Evolutionary conservation across 768 basidiomycete species (phyloP).

Genomic region (Agaricus bisporus): DNA sequence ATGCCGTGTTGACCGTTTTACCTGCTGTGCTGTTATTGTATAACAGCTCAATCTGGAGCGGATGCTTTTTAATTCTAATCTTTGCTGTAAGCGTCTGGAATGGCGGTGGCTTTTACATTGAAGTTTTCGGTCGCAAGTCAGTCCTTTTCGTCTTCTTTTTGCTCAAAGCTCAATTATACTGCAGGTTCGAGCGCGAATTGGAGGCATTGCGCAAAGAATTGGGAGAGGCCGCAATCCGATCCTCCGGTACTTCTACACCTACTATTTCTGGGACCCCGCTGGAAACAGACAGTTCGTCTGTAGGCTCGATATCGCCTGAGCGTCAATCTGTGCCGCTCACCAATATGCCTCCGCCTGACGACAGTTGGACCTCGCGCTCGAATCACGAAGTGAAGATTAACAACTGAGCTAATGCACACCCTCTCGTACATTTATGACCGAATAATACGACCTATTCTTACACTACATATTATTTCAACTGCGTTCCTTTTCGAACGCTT

Average conservation of each 20-base stretch:
- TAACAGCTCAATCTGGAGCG: conserved; percentile 72
- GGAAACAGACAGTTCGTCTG: conserved; percentile 16
- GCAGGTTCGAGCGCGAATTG: conserved; percentile 87
- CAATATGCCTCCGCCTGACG: background rate
- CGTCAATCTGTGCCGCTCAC: background rate
- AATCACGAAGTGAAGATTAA: too few relatives aligned
- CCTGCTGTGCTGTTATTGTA: conserved; percentile 83
- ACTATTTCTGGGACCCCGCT: conserved; percentile 22
- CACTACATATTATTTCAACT: background rate
- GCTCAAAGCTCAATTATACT: conserved; percentile 8
- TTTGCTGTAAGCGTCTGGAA: conserved; percentile 93
- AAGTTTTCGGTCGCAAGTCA: conserved; percentile 97
- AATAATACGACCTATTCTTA: background rate
- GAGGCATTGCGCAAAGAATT: conserved; percentile 88
- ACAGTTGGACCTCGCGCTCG: conserved; percentile 14
- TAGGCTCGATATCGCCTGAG: conserved; percentile 8
- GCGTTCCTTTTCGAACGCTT: background rate
- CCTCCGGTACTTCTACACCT: conserved; percentile 41
- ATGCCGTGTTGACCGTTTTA: conserved; percentile 79
- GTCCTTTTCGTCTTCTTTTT: conserved; percentile 41
- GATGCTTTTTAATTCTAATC: conserved; percentile 69
- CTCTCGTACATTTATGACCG: background rate
- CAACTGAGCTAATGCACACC: background rate
- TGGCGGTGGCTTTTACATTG: conserved; percentile 92
- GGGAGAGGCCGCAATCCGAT: conserved; percentile 56